Conservation (phyloP, 2,329 filamentous ascomycete genomes). For the Ascochyta lentis region DNA sequence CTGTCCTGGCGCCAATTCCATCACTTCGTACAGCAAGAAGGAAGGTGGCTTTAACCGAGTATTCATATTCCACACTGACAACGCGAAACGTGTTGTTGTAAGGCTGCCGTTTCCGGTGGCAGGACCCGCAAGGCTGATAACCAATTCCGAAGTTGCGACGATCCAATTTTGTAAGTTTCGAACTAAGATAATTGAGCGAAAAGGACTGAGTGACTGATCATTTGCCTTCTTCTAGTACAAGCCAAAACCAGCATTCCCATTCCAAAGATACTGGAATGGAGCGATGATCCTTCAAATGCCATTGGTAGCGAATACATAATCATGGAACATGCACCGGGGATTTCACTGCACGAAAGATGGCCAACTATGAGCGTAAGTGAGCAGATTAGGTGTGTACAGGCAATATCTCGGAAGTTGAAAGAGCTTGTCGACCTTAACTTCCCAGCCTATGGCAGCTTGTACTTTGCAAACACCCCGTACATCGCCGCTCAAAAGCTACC, state of each 20-base stretch:
- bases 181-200: too few species aligned
- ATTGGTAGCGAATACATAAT: neutral
- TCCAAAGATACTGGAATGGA: neutral
- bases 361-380: neutral
- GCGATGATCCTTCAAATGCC: neutral
- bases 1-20: neutral
- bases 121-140: neutral
- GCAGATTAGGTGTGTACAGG: neutral
- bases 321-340: neutral
- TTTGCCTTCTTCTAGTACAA: too few species aligned
- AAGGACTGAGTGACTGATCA: too few species aligned
- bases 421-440: neutral
- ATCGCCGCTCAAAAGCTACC: constrained; percentile 13
- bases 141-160: neutral
- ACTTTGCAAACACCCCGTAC: constrained; percentile 31
- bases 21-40: neutral
- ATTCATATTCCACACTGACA: neutral
- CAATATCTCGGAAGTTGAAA: too few species aligned
- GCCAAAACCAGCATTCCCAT: neutral
- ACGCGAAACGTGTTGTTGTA: neutral
- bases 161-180: too few species aligned
- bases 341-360: neutral
- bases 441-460: constrained; percentile 31
- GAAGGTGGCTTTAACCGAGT: neutral
- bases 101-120: neutral